These are phyloP conservation scores for Clausena lansium DNA, from an alignment of 345 rosid genomes.

Conservation along the genomic window DNA sequence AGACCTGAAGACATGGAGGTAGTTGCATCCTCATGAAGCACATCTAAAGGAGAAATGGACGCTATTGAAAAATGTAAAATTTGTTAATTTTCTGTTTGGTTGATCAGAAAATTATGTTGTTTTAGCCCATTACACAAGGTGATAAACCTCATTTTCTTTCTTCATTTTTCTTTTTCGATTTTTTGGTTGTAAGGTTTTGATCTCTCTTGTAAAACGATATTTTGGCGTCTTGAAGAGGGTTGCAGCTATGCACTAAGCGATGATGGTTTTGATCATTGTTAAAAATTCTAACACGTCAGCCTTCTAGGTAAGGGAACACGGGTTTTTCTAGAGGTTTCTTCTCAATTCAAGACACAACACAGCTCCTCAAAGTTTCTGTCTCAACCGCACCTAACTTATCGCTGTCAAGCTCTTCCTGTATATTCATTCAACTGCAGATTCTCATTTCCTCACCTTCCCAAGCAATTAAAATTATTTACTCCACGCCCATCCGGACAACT, in stretches of 20 bases:
- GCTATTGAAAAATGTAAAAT: background rate
- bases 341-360: background rate
- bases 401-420: background rate
- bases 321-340: too few relatives aligned
- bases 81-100: background rate
- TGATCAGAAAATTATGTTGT: background rate
- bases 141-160: background rate
- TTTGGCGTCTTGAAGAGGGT: background rate
- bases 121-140: background rate
- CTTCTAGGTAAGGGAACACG: too few relatives aligned
- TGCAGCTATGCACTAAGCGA: background rate
- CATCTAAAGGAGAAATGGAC: background rate
- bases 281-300: too few relatives aligned
- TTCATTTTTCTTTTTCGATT: background rate
- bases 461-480: too few relatives aligned
- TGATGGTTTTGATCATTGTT: too few relatives aligned
- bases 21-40: slow-evolving; percentile 18
- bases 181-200: background rate
- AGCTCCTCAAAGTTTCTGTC: background rate
- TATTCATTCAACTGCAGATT: background rate
- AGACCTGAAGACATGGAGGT: slow-evolving; percentile 22
- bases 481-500: background rate
- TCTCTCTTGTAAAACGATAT: background rate
- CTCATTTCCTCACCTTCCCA: background rate
- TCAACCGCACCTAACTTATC: background rate